Conservation (phyloP, 306 rosid genomes). For the Betula pendula region DNA sequence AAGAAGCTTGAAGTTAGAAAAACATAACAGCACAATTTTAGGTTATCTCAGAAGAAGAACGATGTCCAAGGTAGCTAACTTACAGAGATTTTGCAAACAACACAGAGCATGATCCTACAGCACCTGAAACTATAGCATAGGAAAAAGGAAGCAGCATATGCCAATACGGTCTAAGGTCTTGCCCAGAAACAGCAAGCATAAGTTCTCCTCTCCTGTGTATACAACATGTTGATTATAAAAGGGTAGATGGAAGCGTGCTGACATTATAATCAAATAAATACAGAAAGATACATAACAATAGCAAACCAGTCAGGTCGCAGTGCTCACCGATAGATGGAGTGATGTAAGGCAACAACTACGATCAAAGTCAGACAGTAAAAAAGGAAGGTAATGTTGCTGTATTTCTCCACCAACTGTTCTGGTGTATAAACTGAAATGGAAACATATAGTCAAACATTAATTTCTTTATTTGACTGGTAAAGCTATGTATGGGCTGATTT, state of each 20-base stretch:
- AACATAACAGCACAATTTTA: neutral
- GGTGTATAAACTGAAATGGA: slow-evolving; percentile 87
- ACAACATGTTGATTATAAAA: slow-evolving; percentile 26
- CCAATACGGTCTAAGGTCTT: slow-evolving; percentile 88
- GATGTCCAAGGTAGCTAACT: slow-evolving; percentile 41
- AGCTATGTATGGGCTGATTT: neutral
- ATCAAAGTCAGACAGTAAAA: slow-evolving; percentile 82
- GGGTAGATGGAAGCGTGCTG: slow-evolving; percentile 3
- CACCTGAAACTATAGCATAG: slow-evolving; percentile 97
- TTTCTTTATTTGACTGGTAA: slow-evolving; percentile 12
- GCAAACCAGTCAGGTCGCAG: slow-evolving; percentile 16
- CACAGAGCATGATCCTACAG: slow-evolving; percentile 96
- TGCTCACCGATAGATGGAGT: slow-evolving; percentile 74
- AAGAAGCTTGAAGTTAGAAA: slow-evolving; percentile 23
- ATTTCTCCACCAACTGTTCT: slow-evolving; percentile 91
- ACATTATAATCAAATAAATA: neutral
- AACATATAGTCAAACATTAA: slow-evolving; percentile 29
- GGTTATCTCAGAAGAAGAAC: slow-evolving; percentile 16
- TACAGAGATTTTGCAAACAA: slow-evolving; percentile 99
- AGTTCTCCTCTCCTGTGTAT: slow-evolving; percentile 82
- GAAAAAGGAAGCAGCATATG: slow-evolving; percentile 87
- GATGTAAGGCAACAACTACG: slow-evolving; percentile 74
- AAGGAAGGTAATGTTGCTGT: slow-evolving; percentile 76
- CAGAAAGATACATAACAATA: slow-evolving; percentile 15
- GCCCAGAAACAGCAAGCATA: slow-evolving; percentile 64